A percentile compares a stretch with the other conserved stretches of the same genome.
Evolutionary conservation across 192 early-diverging fungal genomes (phyloP).

Genomic region (Oehlia diaphana): DNA sequence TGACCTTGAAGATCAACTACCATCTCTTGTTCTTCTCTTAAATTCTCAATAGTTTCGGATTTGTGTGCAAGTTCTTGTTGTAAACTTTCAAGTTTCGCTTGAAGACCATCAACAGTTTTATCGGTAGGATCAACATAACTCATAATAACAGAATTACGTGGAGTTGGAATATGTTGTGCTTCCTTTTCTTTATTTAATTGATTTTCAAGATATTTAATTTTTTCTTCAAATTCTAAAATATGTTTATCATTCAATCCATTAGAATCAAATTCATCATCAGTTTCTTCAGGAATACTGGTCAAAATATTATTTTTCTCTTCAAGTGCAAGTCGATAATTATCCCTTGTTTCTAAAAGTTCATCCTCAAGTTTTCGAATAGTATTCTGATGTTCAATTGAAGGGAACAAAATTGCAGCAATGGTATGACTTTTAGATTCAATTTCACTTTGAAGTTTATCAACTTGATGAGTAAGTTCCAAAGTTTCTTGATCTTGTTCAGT

Average conservation of each 20-base stretch:
- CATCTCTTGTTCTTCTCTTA: constrained; percentile 25
- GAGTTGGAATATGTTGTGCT: constrained; percentile 10
- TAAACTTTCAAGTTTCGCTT: constrained; percentile 17
- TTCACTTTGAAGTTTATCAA: constrained; percentile 25
- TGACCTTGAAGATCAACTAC: constrained; percentile 18
- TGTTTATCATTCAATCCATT: background rate
- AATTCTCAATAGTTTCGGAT: background rate
- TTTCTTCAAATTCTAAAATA: background rate
- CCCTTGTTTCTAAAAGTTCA: constrained; percentile 18
- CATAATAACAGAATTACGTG: constrained; percentile 8
- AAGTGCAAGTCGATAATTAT: background rate
- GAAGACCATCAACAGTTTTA: constrained; percentile 3
- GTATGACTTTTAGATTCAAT: constrained; percentile 32
- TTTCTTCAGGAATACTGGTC: background rate
- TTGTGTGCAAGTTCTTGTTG: constrained; percentile 22
- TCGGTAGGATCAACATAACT: background rate
- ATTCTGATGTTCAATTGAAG: constrained; percentile 26
- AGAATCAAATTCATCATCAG: constrained; percentile 2
- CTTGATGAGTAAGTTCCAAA: background rate
- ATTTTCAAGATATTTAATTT: constrained; percentile 15
- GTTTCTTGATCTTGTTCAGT: background rate
- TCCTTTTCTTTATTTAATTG: constrained; percentile 23
- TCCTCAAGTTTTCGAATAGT: constrained; percentile 20
- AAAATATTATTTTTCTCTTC: constrained; percentile 15
- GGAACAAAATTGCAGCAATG: constrained; percentile 23